Base-by-base conservation (phyloP, 306 rosid genomes). In the Crotalaria pallida region DNA sequence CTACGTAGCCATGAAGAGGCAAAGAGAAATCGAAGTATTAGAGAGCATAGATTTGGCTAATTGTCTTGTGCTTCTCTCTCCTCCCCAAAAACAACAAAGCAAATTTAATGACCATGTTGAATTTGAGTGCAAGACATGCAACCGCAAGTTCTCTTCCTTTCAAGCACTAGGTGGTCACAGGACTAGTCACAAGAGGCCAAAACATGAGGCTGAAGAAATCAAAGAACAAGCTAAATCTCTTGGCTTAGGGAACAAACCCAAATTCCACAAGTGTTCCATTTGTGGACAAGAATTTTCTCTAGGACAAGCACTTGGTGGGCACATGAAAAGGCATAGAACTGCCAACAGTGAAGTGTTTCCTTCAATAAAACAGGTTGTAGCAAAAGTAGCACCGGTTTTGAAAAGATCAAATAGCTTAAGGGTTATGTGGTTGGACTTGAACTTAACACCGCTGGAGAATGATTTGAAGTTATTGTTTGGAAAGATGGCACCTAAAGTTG, bases 271-370 rank as follows among this genome's bases (percentile, higher is more conserved):
- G 69, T 92, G 98, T 67, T 74, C 81, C 6, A 76, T 84, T 17
- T 92, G 98, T 56, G 96, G 98, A 0, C 57, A 72, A 10, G 72
- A 74, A 63, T 92, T 92, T 69, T 43, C 84, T 0, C 36, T 85
- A 79, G 98, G 98, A 0, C 98, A 92, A 29, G 98, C 98, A 21
- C 58, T 92, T 5, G 98, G 98, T 0, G 98, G 98, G 0, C 98
- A 92, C 71, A 92, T 89, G 98, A 79, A 90, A 57, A 78, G 82
- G 70, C 98, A 92, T 17, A 86, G 84, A 61, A 61, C 73, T 23
- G 0, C 24, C 15, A 45, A 52, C 12, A 74, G 55, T 10, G 50
- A 48, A 23, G 72, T 64, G 21, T 72, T 80, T 53, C 47, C 73
- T 15, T 45, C 84, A 6, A 21, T 45, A 3, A 23, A 52, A 10